phyloP scores from a whole-genome alignment of 495 filamentous ascomycete genomes.

The Penicillium ochrochloron region DNA sequence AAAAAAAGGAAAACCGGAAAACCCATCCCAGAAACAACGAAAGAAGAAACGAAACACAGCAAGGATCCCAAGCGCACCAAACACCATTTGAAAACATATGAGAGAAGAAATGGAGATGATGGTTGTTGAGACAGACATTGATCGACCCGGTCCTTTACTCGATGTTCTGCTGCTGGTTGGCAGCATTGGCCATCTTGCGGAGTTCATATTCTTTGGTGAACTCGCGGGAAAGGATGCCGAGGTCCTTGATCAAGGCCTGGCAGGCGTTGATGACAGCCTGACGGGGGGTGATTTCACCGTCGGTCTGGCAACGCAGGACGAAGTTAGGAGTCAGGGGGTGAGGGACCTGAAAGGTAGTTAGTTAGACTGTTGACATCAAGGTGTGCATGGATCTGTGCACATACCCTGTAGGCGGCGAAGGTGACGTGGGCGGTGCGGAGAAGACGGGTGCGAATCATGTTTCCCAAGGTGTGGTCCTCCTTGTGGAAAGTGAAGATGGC shows the following conservation, averaged over 20 bases:
- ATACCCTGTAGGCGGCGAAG: conserved; percentile 87
- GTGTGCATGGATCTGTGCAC: conserved; percentile 13
- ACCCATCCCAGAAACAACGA: not conserved
- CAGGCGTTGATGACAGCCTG: conserved; percentile 81
- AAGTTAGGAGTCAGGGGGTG: conserved; percentile 88
- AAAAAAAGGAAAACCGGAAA: conserved; percentile 9
- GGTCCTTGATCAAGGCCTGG: conserved; percentile 75
- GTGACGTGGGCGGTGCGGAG: conserved; percentile 76
- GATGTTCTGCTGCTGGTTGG: conserved; percentile 43
- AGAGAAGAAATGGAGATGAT: conserved; percentile 8
- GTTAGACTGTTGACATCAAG: conserved; percentile 9
- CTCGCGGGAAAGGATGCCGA: conserved; percentile 76
- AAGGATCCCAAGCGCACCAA: conserved; percentile 20
- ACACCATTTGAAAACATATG: conserved; percentile 18
- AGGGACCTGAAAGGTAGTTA: conserved; percentile 56
- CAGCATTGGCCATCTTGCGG: conserved; percentile 80
- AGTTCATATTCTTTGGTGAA: conserved; percentile 96
- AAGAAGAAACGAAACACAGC: conserved; percentile 12
- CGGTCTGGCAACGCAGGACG: conserved; percentile 87
- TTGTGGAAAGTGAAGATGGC: conserved; percentile 93
- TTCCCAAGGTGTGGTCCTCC: conserved; percentile 96
- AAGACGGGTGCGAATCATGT: conserved; percentile 81
- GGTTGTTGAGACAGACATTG: not conserved
- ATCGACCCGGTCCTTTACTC: conserved; percentile 21
- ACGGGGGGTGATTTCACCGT: conserved; percentile 82